A percentile compares a stretch with the other conserved stretches of the same genome.
These are phyloP conservation scores for Mimosa pudica DNA, from an alignment of 306 rosid species.

Conservation along the genomic window DNA sequence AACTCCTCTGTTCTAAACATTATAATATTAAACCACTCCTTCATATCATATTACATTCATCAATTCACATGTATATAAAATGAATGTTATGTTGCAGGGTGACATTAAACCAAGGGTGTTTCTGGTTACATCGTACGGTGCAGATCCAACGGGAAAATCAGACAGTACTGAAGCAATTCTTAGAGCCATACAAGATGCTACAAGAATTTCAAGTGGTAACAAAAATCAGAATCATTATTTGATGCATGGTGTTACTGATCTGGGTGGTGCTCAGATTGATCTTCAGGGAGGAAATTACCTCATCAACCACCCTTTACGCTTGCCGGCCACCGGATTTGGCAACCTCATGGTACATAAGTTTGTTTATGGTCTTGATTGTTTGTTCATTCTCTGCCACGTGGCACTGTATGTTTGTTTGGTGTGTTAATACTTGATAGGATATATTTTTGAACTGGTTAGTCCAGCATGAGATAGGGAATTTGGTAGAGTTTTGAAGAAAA, in stretches of 20 bases:
- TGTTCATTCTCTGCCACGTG: constrained; percentile 31
- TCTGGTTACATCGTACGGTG: constrained; percentile 74
- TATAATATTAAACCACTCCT: too few species aligned
- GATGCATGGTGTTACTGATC: constrained; percentile 65
- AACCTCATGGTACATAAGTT: constrained; percentile 64
- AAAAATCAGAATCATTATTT: background rate
- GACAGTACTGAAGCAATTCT: constrained; percentile 79
- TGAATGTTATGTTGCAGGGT: constrained; percentile 41
- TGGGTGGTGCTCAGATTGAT: constrained; percentile 72
- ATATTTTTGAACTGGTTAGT: constrained; percentile 31
- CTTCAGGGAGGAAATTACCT: constrained; percentile 83
- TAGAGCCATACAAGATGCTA: constrained; percentile 67
- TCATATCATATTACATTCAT: too few species aligned
- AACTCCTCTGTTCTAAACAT: background rate
- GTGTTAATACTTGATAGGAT: background rate
- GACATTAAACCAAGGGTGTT: constrained; percentile 45
- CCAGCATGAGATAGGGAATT: constrained; percentile 34
- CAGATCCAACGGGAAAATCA: constrained; percentile 74
- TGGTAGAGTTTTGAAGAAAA: background rate
- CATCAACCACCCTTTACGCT: constrained; percentile 56
- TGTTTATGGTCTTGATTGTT: constrained; percentile 6
- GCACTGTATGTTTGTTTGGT: background rate
- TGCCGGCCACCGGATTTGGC: constrained; percentile 66
- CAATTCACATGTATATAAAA: too few species aligned
- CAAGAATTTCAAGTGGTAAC: constrained; percentile 17